Evolutionary conservation across 2,329 filamentous ascomycete genomes (phyloP).

Genomic region (Blastomyces parvus): DNA sequence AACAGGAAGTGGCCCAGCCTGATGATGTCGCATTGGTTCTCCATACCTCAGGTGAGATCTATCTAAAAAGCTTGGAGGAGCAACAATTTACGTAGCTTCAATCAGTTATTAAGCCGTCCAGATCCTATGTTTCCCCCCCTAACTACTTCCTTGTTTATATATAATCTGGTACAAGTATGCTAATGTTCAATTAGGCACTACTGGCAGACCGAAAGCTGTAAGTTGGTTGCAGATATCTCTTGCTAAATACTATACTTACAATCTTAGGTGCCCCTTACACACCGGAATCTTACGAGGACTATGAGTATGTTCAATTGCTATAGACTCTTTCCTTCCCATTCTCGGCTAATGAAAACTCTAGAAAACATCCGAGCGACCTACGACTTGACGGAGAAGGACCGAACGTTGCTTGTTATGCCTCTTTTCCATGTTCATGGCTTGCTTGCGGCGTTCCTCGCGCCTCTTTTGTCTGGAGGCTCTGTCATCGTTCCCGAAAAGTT

Average conservation of each 20-base stretch:
- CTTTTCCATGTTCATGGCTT: slow-evolving; percentile 88
- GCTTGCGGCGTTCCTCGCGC: slow-evolving; percentile 69
- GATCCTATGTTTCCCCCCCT: too few relatives aligned
- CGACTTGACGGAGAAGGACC: slow-evolving; percentile 57
- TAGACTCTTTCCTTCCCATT: background rate
- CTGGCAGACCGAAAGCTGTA: slow-evolving; percentile 74
- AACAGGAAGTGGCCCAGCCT: slow-evolving; percentile 50
- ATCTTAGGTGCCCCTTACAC: slow-evolving; percentile 61
- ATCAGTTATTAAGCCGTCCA: background rate
- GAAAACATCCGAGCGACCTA: slow-evolving; percentile 74
- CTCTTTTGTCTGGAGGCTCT: slow-evolving; percentile 64
- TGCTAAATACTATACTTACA: slow-evolving; percentile 2
- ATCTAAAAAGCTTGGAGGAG: background rate
- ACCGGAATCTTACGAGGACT: slow-evolving; percentile 69
- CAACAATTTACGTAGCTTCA: background rate
- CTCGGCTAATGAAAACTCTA: slow-evolving; percentile 22
- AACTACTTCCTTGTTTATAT: background rate
- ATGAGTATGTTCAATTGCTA: slow-evolving; percentile 50
- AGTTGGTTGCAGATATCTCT: slow-evolving; percentile 22
- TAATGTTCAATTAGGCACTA: slow-evolving; percentile 50
- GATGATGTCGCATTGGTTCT: slow-evolving; percentile 73
- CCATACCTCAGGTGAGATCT: slow-evolving; percentile 52
- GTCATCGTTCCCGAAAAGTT: slow-evolving; percentile 71
- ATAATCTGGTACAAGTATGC: background rate
- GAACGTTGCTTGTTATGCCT: slow-evolving; percentile 82